Evolutionary conservation across 495 filamentous ascomycete genomes (phyloP), one percentile per base, ranked within the genome.

Genomic region (Penicillium mononematosum): DNA sequence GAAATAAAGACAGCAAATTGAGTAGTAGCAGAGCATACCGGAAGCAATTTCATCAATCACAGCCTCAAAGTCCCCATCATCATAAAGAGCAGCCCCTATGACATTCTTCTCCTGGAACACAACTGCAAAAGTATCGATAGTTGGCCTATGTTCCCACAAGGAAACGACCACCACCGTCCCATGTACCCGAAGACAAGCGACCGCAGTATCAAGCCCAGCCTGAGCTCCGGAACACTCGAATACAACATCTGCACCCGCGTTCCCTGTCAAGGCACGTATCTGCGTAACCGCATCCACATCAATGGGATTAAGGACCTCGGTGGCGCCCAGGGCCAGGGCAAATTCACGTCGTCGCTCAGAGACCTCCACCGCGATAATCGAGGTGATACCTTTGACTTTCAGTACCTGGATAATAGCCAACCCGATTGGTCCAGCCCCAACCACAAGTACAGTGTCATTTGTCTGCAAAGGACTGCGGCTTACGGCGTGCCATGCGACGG

Each of bases 401-500:
- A 88, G 73, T 1, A 78, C 77, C 53, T 83, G 82, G n/a, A 87
- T 73, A 22, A 87, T 73, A 6, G 78, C 73, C n/a, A 88, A 70
- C 6, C 85, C 84, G 42, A 88, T 84, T 0, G 85, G 84, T 0
- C 84, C 85, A 4, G 78, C 83, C 19, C 85, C 85, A 9, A 86
- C 62, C 24, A 89, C 70, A 17, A 88, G 63, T 4, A 77, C 77
- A 3, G 72, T 71, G 50, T 82, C 73, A n/a, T 72, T 71, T 16
- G 65, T 55, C 52, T 84, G 77, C 60, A 84, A 74, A 0, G 78
- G 74, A 16, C 76, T 79, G 43, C 75, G 65, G 17, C 78, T 79
- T 41, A 88, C 79, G n/a, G 83, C 83, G 65, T 88, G 84, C 84
- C 84, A 88, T 51, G 77, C 85, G 5, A 88, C 85, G 10, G 83